Evolutionary conservation across 495 filamentous ascomycete species (phyloP).

Genomic region (Platismatia glauca): DNA sequence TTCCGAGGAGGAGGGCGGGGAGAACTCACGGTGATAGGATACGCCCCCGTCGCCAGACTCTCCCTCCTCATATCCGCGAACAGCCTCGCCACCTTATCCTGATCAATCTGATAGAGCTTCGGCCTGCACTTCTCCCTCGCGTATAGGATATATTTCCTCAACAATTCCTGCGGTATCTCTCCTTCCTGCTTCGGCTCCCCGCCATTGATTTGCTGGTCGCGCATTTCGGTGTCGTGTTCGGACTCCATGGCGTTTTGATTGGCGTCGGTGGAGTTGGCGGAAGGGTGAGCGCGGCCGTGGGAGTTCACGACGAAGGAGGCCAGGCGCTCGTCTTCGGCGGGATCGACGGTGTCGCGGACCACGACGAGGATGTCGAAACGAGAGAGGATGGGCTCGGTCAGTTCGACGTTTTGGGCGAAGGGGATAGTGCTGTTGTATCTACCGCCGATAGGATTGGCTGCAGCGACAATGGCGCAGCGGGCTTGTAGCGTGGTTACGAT

Average conservation of each 20-base stretch:
- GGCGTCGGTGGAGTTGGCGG: conserved; percentile 43
- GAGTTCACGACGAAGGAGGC: conserved; percentile 92
- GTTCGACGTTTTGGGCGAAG: conserved; percentile 89
- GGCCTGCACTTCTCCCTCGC: conserved; percentile 83
- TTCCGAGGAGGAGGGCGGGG: not conserved
- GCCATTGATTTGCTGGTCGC: conserved; percentile 35
- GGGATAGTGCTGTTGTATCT: conserved; percentile 95
- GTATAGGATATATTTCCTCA: conserved; percentile 96
- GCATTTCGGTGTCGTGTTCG: conserved; percentile 40
- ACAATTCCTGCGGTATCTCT: conserved; percentile 82
- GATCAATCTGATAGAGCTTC: conserved; percentile 95
- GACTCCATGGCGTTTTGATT: conserved; percentile 54
- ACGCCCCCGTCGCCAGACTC: conserved; percentile 83
- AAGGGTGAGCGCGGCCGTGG: conserved; percentile 81
- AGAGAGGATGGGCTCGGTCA: conserved; percentile 95
- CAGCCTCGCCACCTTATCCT: conserved; percentile 88
- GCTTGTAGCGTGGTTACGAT: conserved; percentile 97
- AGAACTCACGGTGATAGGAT: conserved; percentile 85
- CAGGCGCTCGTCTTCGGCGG: conserved; percentile 86
- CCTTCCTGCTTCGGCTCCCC: conserved; percentile 54
- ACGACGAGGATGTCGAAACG: conserved; percentile 99
- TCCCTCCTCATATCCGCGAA: conserved; percentile 97
- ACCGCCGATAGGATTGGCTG: conserved; percentile 92
- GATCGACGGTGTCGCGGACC: conserved; percentile 95
- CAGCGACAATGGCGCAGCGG: conserved; percentile 94